These are phyloP conservation scores for Hypoxylon sp. DNA, from an alignment of 2,329 filamentous ascomycete genomes.

Conservation along the genomic window DNA sequence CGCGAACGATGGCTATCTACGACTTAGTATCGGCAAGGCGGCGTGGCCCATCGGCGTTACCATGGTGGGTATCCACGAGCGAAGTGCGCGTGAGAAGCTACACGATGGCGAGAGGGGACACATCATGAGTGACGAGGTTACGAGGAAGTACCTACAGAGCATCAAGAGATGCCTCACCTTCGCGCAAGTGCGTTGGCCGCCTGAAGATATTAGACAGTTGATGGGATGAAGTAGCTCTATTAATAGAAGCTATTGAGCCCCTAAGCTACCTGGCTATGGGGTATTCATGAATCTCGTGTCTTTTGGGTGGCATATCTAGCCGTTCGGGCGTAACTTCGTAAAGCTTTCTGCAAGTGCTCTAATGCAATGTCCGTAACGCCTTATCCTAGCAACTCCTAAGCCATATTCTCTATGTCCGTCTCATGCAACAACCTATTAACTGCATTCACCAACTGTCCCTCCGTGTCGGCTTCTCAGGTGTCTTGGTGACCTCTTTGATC, in stretches of 20 bases:
- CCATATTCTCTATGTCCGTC: not conserved
- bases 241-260: constrained; percentile 27
- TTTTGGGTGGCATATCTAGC: constrained; percentile 8
- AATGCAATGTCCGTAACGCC: constrained; percentile 37
- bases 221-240: constrained; percentile 76
- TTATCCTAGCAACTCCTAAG: constrained; percentile 40
- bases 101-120: constrained; percentile 91
- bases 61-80: constrained; percentile 99
- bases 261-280: constrained; percentile 8
- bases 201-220: constrained; percentile 89
- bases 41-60: constrained; percentile 99
- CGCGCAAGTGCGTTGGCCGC: constrained; percentile 96
- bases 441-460: not conserved
- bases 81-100: constrained; percentile 93
- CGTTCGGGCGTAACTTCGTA: constrained; percentile 17
- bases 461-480: not conserved
- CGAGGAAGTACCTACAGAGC: constrained; percentile 95
- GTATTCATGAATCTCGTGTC: constrained; percentile 32
- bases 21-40: constrained; percentile 94
- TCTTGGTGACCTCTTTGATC: not conserved
- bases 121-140: constrained; percentile 97
- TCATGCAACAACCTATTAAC: constrained; percentile 4
- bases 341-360: constrained; percentile 16
- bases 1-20: constrained; percentile 94
- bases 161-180: constrained; percentile 98